Conservation (phyloP, 208 protist species). For the Wallacemonas rigidus region DNA sequence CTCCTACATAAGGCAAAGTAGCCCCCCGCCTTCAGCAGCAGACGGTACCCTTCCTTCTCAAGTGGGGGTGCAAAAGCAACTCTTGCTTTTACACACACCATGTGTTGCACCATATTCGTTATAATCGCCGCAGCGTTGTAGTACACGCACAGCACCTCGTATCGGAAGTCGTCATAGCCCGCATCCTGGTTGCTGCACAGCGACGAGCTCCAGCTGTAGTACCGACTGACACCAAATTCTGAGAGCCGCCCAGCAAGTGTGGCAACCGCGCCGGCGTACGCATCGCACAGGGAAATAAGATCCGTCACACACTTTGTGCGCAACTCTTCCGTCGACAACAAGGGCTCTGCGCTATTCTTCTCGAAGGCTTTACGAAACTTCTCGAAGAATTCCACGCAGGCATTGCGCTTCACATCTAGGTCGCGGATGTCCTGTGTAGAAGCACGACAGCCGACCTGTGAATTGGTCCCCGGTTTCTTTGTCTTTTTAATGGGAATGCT, state of each 20-base stretch:
- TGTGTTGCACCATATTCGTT: constrained; percentile 57
- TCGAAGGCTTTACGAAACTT: constrained; percentile 29
- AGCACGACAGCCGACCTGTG: constrained; percentile 37
- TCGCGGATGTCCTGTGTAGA: constrained; percentile 36
- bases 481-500: constrained; percentile 34
- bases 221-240: constrained; percentile 39
- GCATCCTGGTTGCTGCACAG: constrained; percentile 40
- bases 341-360: constrained; percentile 22
- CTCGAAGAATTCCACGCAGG: constrained; percentile 42
- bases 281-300: constrained; percentile 33
- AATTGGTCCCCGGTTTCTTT: constrained; percentile 29
- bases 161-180: constrained; percentile 70
- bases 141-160: constrained; percentile 67
- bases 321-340: constrained; percentile 20
- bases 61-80: constrained; percentile 27
- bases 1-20: constrained; percentile 55
- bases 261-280: constrained; percentile 35
- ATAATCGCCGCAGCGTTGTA: constrained; percentile 60
- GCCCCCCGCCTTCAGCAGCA: constrained; percentile 53
- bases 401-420: constrained; percentile 34
- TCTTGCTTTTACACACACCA: constrained; percentile 38
- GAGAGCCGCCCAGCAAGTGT: constrained; percentile 33
- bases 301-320: constrained; percentile 41
- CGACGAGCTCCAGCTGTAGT: constrained; percentile 63
- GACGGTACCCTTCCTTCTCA: constrained; percentile 70